These are phyloP conservation scores for Proliferodiscus dingleyae DNA, from an alignment of 2,329 filamentous ascomycete species.

Conservation along the genomic window DNA sequence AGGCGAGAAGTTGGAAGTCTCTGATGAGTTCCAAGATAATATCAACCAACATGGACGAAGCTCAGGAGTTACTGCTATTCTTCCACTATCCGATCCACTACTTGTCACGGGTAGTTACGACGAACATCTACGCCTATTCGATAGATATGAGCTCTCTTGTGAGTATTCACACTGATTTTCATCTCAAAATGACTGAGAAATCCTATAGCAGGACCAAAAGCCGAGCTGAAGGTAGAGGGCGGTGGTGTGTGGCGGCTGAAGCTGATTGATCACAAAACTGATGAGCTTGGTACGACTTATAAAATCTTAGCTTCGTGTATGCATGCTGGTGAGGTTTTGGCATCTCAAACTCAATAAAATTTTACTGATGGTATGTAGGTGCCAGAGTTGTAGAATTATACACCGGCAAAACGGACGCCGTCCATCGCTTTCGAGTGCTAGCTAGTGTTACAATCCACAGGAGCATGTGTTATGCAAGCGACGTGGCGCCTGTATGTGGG, in stretches of 20 bases:
- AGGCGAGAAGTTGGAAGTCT: not conserved
- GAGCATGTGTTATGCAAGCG: constrained; percentile 94
- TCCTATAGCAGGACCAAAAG: constrained; percentile 46
- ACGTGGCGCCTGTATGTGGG: constrained; percentile 49
- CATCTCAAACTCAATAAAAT: not conserved
- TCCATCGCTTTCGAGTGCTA: constrained; percentile 48
- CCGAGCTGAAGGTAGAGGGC: constrained; percentile 63
- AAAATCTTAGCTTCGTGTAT: constrained; percentile 83
- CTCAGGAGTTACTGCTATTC: constrained; percentile 84
- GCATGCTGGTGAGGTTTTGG: constrained; percentile 65
- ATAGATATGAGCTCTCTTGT: not conserved
- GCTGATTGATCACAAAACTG: constrained; percentile 32
- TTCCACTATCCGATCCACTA: constrained; percentile 57
- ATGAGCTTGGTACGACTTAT: constrained; percentile 26
- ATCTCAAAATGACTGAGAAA: constrained; percentile 32
- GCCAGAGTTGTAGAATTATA: constrained; percentile 1
- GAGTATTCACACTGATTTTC: not conserved
- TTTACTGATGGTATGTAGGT: not conserved
- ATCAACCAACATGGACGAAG: constrained; percentile 47
- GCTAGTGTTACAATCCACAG: constrained; percentile 76
- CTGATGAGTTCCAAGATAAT: not conserved
- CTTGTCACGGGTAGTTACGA: constrained; percentile 90
- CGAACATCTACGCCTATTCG: constrained; percentile 68
- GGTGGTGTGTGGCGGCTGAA: constrained; percentile 83
- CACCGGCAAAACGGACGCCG: constrained; percentile 42